These are phyloP conservation scores for Yamadazyma paraphyllophila DNA, from an alignment of 805 yeast genomes.

Conservation along the genomic window DNA sequence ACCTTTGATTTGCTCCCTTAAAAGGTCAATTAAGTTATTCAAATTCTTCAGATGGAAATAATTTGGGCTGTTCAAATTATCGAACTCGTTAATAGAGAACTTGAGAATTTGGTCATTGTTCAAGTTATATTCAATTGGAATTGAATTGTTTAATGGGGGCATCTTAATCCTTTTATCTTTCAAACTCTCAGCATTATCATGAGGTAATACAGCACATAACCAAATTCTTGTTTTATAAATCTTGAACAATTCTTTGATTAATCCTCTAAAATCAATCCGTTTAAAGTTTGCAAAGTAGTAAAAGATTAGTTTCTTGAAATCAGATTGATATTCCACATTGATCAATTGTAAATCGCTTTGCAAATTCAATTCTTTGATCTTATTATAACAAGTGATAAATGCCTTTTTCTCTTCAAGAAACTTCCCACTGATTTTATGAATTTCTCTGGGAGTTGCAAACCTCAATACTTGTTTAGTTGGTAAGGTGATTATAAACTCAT, in stretches of 20 bases:
- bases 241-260: conserved; percentile 44
- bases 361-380: conserved; percentile 48
- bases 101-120: conserved; percentile 40
- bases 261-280: conserved; percentile 40
- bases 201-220: conserved; percentile 47
- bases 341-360: conserved; percentile 41
- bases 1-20: conserved; percentile 42
- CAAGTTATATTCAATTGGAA: conserved; percentile 40
- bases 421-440: conserved; percentile 58
- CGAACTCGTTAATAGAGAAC: conserved; percentile 45
- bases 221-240: conserved; percentile 47
- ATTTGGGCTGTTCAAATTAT: conserved; percentile 39
- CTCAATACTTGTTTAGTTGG: conserved; percentile 78
- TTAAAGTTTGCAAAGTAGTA: conserved; percentile 47
- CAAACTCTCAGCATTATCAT: conserved; percentile 27
- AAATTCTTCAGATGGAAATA: conserved; percentile 54
- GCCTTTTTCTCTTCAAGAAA: conserved; percentile 73
- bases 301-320: conserved; percentile 44
- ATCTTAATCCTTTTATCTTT: conserved; percentile 13
- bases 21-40: conserved; percentile 44
- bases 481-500: conserved; percentile 58
- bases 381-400: conserved; percentile 56
- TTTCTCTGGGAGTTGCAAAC: conserved; percentile 73
- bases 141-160: conserved; percentile 13
- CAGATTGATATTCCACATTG: conserved; percentile 45